Evolutionary conservation across 2,329 filamentous ascomycete genomes (phyloP), one percentile per base, ranked within the genome.

Genomic region (Aspergillus floridensis): DNA sequence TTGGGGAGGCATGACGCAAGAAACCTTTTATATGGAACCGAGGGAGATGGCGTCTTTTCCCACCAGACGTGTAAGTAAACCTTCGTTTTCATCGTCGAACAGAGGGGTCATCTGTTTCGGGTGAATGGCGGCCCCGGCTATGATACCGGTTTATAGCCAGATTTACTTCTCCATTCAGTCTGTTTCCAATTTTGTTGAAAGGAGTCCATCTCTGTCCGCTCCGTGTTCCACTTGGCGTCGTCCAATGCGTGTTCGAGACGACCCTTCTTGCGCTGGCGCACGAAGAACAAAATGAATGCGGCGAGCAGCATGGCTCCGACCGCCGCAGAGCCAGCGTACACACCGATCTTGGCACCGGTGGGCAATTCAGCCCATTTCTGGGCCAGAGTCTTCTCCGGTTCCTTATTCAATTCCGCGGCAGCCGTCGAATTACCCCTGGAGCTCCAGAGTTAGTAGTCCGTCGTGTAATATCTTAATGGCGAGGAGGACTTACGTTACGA

Each of bases 371-470:
- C 70, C 78, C 78, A 80, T 63, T 76, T 79, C 60, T 79, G 69
- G 14, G 74, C 53, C 11, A 77, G 26, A 2, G 74, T 67, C 64
- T 77, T 70, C 38, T 65, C 32, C 22, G 70, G 70, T 14, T 71
- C 66, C 51, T 77, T 74, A 68, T 74, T 72, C 46, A 77, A 62
- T 53, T 75, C 68, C 1, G 69, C 58, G 12, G 63, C 62, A 54
- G 90, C 81, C 4, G 84, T 80, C 7, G 78, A 77, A 65, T 86
- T 86, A 66, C 96, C 90, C 56, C 95, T 86, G 4, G 22, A 68
- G 82, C 50, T 22, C 8, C 14, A 35, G 0, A 19, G 52, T 68
- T 49, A 66, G 57, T 56, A 49, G 14, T 21, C 12, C 21, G 22
- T n/a, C 5, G 5, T 14, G 29, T n/a, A 12, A 50, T 12, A 3